Percentiles rank a stretch among this genome's conserved stretches.
phyloP scores from a whole-genome alignment of 2,329 filamentous ascomycete species.

The Daldinia sp. region DNA sequence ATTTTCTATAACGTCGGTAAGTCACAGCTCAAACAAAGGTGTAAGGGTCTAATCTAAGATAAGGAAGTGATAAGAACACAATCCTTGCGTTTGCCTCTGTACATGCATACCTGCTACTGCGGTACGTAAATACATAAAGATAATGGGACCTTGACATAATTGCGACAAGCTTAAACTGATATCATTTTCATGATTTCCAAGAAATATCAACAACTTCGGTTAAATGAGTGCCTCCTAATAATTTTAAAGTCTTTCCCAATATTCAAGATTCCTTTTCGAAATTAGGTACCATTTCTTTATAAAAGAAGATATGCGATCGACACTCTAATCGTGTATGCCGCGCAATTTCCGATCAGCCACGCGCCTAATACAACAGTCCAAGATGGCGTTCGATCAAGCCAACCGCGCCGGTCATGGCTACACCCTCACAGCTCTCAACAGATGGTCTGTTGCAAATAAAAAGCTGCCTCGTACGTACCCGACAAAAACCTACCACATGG shows the following conservation, averaged over 20 bases:
- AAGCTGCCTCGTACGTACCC: conserved; percentile 73
- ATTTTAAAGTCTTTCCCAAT: neutral
- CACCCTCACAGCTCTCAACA: conserved; percentile 80
- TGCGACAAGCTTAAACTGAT: conserved; percentile 1
- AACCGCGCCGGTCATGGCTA: conserved; percentile 43
- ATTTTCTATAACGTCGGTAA: neutral
- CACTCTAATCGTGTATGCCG: conserved; percentile 8
- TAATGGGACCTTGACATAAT: neutral
- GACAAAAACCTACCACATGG: neutral
- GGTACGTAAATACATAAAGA: neutral
- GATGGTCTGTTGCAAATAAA: conserved; percentile 85
- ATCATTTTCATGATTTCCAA: conserved; percentile 1
- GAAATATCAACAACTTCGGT: conserved; percentile 1
- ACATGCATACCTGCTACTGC: neutral
- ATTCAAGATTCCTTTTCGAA: neutral
- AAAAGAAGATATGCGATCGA: neutral
- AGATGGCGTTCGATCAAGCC: conserved; percentile 46
- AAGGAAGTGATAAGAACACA: neutral
- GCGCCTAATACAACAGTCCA: neutral
- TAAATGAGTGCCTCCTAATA: neutral
- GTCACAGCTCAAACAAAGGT: neutral
- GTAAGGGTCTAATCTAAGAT: neutral
- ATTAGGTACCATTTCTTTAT: neutral
- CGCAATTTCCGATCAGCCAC: neutral
- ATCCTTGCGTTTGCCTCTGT: neutral